Percentiles rank a stretch among this genome's conserved stretches.
phyloP scores from a whole-genome alignment of 257 asterid genomes.

The Dorcoceras hygrometricum region DNA sequence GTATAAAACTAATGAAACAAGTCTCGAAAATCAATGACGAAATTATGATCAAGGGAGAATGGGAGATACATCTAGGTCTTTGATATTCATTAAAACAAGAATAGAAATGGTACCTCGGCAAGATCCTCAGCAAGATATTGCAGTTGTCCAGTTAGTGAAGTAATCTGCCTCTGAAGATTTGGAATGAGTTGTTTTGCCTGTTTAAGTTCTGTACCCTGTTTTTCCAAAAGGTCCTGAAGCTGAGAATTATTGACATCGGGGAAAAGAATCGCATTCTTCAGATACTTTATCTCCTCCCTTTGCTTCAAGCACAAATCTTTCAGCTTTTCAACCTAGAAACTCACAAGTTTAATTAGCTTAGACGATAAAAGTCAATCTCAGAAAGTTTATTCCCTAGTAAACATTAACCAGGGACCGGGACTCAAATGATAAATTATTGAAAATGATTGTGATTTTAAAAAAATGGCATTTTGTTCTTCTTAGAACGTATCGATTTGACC shows the following conservation, averaged over 20 bases:
- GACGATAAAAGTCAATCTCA: not conserved
- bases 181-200: slow-evolving; percentile 94
- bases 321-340: slow-evolving; percentile 75
- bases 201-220: slow-evolving; percentile 68
- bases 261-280: slow-evolving; percentile 69
- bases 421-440: no score
- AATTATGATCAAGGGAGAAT: not conserved
- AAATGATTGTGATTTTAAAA: not conserved
- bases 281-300: slow-evolving; percentile 89
- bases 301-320: slow-evolving; percentile 94
- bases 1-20: not conserved
- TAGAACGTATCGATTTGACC: no score
- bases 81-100: not conserved
- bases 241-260: slow-evolving; percentile 75
- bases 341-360: no score
- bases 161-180: slow-evolving; percentile 80
- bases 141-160: slow-evolving; percentile 85
- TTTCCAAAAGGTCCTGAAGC: slow-evolving; percentile 58
- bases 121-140: slow-evolving; percentile 84
- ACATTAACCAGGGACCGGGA: not conserved
- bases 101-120: slow-evolving; percentile 59
- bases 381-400: no score
- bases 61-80: not conserved
- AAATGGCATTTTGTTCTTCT: no score
- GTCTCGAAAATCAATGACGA: not conserved